Percentiles rank a stretch among this genome's conserved stretches.
These are phyloP conservation scores for Recurvomyces mirabilis DNA, from an alignment of 495 filamentous ascomycete genomes.

Conservation along the genomic window DNA sequence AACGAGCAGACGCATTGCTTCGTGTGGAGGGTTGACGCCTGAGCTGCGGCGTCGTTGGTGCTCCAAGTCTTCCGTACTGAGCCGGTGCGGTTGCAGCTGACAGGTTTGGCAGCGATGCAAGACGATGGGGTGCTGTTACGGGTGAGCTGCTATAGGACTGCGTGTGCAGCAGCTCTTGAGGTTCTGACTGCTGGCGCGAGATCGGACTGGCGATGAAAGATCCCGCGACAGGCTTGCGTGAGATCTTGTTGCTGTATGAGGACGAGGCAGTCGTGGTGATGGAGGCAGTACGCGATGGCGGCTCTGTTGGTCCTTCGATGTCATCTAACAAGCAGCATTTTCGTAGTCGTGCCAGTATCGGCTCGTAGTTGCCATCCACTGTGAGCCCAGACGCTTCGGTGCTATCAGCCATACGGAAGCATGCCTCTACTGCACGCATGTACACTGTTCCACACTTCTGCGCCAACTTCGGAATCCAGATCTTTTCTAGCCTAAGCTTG, in stretches of 20 bases:
- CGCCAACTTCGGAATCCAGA: conserved; percentile 48
- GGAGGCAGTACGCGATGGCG: background rate
- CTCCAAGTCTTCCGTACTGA: background rate
- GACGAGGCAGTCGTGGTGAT: background rate
- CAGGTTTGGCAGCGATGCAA: conserved; percentile 13
- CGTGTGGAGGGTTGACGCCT: background rate
- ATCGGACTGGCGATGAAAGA: background rate
- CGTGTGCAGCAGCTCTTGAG: background rate
- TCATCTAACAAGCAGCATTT: conserved; percentile 32
- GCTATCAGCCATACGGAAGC: conserved; percentile 60
- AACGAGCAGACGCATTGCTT: background rate
- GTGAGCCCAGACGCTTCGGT: conserved; percentile 8
- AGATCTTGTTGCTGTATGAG: background rate
- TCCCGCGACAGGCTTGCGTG: background rate
- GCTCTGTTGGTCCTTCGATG: conserved; percentile 6
- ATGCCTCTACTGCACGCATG: conserved; percentile 68
- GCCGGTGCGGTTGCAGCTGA: conserved; percentile 3
- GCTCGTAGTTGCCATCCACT: conserved; percentile 22
- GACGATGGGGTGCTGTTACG: background rate
- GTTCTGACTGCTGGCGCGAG: conserved; percentile 9
- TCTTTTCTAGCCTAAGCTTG: conserved; percentile 49
- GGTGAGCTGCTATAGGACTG: background rate
- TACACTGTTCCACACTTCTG: conserved; percentile 44
- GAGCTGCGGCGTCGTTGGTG: background rate
- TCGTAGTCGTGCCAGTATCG: conserved; percentile 23